Conservation (phyloP, 306 rosid genomes). For the Quercus gilva region DNA sequence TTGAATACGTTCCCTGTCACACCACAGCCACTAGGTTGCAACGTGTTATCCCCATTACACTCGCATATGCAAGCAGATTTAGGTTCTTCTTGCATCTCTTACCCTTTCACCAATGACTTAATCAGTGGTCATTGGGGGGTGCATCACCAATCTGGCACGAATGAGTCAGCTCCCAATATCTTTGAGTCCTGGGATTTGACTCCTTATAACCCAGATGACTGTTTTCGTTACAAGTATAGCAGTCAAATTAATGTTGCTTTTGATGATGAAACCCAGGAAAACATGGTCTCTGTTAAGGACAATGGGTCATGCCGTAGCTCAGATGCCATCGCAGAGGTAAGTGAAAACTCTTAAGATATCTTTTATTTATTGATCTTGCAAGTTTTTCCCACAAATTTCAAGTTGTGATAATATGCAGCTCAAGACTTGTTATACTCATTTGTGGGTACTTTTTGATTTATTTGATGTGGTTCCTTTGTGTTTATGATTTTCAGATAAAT, state of each 20-base stretch:
- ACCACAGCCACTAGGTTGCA: slow-evolving; percentile 36
- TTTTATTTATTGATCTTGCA: neutral
- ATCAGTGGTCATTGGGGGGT: slow-evolving; percentile 28
- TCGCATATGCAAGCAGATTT: slow-evolving; percentile 45
- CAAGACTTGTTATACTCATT: neutral
- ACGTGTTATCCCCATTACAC: slow-evolving; percentile 55
- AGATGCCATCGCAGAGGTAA: slow-evolving; percentile 30
- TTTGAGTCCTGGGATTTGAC: slow-evolving; percentile 38
- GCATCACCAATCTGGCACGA: slow-evolving; percentile 44
- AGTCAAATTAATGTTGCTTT: slow-evolving; percentile 11
- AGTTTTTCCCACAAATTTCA: slow-evolving; percentile 8
- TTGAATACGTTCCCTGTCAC: slow-evolving; percentile 9
- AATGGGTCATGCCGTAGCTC: too few relatives aligned
- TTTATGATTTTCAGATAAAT: slow-evolving; percentile 5
- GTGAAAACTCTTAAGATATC: slow-evolving; percentile 27
- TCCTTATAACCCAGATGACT: slow-evolving; percentile 38
- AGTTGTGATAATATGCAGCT: neutral
- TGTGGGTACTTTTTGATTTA: neutral
- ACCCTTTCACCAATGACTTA: slow-evolving; percentile 22
- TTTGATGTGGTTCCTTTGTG: slow-evolving; percentile 4
- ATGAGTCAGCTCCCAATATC: slow-evolving; percentile 33
- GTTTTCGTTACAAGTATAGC: slow-evolving; percentile 21
- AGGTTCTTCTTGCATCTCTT: slow-evolving; percentile 18
- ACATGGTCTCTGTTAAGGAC: slow-evolving; percentile 4
- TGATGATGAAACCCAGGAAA: too few relatives aligned